Base-by-base conservation (phyloP, 2,329 filamentous ascomycete genomes). In the Xylaria sp. region DNA sequence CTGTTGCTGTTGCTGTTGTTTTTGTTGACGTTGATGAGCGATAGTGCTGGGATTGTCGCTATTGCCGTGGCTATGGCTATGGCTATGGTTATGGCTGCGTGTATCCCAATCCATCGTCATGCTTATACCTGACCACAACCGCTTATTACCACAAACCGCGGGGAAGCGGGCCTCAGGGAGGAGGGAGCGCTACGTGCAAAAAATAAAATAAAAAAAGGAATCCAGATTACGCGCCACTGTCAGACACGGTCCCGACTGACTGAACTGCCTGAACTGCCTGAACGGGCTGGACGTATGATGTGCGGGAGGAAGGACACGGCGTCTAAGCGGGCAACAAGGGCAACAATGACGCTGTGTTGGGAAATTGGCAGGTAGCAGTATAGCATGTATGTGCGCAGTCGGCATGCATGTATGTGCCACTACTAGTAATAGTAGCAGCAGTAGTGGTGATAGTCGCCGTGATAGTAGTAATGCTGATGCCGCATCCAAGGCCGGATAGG, bases 31-130 rank as follows among this genome's bases (percentile, higher is more conserved):
- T 22, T 54, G 51, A 7, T 42, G 49, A 49, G 33, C 55, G 56
- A 42, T 22, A 27, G 44, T 51, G 27, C 9, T 27, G 31, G 13
- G 25, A 44, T 36, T n/a, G 47, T 33, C 31, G 54, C n/a, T 63
- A 49, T 27, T 45, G 42, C n/a, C 29, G 59, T 54, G 39, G 13
- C 53, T 38, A 55, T 61, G 33, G 53, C 17, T 63, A 47, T 25
- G 42, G 39, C 17, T 38, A 38, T 38, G 17, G 22, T 60, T 51
- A 54, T 63, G 36, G 44, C 36, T 59, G 36, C 59, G 53, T 38
- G 20, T 55, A 58, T 59, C 59, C 67, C 64, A 54, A 56, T 67
- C 64, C 67, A 69, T 69, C 61, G 61, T 69, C 44, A 22, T 20
- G 31, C 25, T 47, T 54, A 38, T 53, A 36, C 25, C 27, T 50